Evolutionary conservation across 2,329 filamentous ascomycete species (phyloP).

Genomic region (Clathrospora elynae): DNA sequence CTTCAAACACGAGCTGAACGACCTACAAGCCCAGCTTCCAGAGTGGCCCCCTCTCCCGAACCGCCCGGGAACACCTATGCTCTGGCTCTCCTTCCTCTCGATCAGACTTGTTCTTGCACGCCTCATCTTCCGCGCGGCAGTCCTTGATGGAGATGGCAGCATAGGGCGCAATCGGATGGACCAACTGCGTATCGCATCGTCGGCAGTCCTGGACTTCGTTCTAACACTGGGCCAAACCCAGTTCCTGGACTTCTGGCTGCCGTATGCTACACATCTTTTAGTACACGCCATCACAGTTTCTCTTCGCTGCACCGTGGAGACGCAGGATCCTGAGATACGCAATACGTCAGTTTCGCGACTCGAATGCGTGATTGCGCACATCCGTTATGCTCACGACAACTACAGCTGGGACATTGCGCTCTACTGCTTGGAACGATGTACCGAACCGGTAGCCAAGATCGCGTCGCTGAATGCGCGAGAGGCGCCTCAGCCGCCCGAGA

Average conservation of each 20-base stretch:
- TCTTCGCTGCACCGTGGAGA: conserved; percentile 59
- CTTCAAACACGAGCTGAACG: conserved; percentile 42
- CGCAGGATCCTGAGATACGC: conserved; percentile 53
- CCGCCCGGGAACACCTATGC: conserved; percentile 42
- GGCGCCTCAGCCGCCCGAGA: conserved; percentile 24
- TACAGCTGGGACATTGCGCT: conserved; percentile 62
- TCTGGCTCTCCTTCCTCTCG: conserved; percentile 51
- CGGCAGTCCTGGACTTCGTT: conserved; percentile 57
- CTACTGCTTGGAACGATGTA: conserved; percentile 57
- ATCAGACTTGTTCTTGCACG: conserved; percentile 49
- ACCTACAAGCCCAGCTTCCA: conserved; percentile 43
- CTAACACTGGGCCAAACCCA: conserved; percentile 54
- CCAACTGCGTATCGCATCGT: conserved; percentile 57
- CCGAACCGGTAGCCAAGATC: conserved; percentile 46
- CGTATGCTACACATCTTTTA: conserved; percentile 57
- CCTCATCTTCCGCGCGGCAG: conserved; percentile 40
- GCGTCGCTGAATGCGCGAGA: conserved; percentile 35
- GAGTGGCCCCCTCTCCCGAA: conserved; percentile 40
- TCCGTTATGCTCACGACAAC: conserved; percentile 55
- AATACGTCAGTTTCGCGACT: conserved; percentile 55
- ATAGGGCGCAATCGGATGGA: conserved; percentile 44
- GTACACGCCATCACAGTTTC: conserved; percentile 61
- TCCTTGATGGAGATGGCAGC: conserved; percentile 32
- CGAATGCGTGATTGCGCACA: conserved; percentile 54
- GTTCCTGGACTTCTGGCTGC: conserved; percentile 60